Evolutionary conservation across 495 filamentous ascomycete genomes (phyloP), one percentile per base, ranked within the genome.

Genomic region (Penicillium coffeae): DNA sequence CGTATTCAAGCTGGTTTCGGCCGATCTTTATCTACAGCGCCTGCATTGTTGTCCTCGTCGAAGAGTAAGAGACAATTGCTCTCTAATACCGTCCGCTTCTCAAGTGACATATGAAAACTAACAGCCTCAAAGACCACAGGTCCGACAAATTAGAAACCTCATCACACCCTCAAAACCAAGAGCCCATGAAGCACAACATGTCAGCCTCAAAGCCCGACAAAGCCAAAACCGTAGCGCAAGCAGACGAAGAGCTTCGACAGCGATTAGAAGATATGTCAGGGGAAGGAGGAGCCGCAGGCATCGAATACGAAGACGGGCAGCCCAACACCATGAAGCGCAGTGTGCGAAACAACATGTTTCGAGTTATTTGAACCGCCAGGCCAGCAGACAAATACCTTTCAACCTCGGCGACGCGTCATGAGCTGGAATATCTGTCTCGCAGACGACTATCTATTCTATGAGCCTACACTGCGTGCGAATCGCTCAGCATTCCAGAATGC

Each of bases 291-390:
- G 81, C 75, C 33, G 74, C 85, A n/a, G 89, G 89, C 1, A 72
- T 91, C 8, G 88, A 92, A 67, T 82, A 85, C 51, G 87, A 91
- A 61, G 78, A 91, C 54, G 89, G 89, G 0, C 73, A 85, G 58
- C 80, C 87, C 1, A 80, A 78, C 8, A 71, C 84, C 1, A 87
- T 92, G 86, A 93, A 91, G 66, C 72, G 87, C 38, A 73, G 82
- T 22, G 89, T 92, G 6, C 82, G 73, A 54, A 79, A 85, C 34
- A 89, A 91, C 54, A 90, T 90, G 86, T 91, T 92, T 56, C 70
- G 82, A 21, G 74, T 82, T 51, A 86, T 83, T 21, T 84, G 50
- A 75, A 37, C 4, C n/a, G 35, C 4, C 5, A 6, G 35, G 35
- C 25, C 10, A n/a, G n/a, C n/a, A 30, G 25, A 30, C 25, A 4